Base-by-base conservation (phyloP, 78 protist genomes). In the Dictyostelium intermedium region DNA sequence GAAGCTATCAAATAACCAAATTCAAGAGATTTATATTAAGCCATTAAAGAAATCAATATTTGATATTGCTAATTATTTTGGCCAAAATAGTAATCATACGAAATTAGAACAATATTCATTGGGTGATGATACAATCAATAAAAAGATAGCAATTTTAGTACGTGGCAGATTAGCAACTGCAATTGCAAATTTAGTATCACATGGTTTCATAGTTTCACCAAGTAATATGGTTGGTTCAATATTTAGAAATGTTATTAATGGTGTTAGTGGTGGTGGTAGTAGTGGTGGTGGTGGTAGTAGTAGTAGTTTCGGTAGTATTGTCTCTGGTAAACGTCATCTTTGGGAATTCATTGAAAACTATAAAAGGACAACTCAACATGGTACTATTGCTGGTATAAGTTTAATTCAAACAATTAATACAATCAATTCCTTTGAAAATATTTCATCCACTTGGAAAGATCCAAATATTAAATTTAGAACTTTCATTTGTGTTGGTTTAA, bases 271-370 rank as follows among this genome's bases (percentile, higher is more conserved):
- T 41, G 2, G 30, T 2, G 16, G 4, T 39, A 14, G n/a, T n/a
- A n/a, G 43, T 14, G 2, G 47, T 10, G 47, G 82, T 23, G 41
- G 37, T 25, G 43, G 39, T 6, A 50, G 7, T 27, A 11, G 41
- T 8, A 39, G 66, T 13, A 20, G 39, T 16, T 35, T 34, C 23
- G 27, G 66, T 56, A 56, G 20, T 56, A 56, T 56, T 5, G 66
- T 56, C 20, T 20, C n/a, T 5, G 50, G 76, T 14, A 61, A 34
- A 30, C 80, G 79, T 39, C 87, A 89, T 50, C 70, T 89, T 23
- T 89, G 94, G 94, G 85, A 78, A 34, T 89, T 89, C 73, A 89
- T 89, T 14, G 87, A 89, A 50, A 69, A 41, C 5, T 63, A 80
- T 80, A 61, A 50, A 69, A 78, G 50, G 25, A 56, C 83, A 41